phyloP scores from a whole-genome alignment of 306 rosid species.

The Purshia tridentata region DNA sequence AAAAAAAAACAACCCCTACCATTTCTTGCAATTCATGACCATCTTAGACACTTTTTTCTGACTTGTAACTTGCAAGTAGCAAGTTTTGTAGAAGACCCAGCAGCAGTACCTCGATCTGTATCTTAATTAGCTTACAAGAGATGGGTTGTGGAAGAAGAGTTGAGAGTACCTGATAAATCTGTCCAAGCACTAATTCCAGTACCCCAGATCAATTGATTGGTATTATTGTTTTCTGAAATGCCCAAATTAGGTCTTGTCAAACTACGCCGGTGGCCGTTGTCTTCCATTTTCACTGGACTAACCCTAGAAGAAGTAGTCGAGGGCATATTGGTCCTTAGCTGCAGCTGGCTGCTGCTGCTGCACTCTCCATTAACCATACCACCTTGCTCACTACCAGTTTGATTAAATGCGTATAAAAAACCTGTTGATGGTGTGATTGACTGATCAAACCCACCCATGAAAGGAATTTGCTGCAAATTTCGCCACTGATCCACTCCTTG shows the following conservation, averaged over 20 bases:
- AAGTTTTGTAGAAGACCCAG: no score
- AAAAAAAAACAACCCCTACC: no score
- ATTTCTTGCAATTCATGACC: neutral
- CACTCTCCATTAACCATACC: no score
- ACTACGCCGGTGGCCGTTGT: slow-evolving; percentile 36
- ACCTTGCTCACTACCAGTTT: no score
- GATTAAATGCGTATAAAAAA: no score
- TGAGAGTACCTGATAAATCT: slow-evolving; percentile 59
- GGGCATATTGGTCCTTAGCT: no score
- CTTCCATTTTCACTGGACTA: slow-evolving; percentile 61
- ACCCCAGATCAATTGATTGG: slow-evolving; percentile 33
- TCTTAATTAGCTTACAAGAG: slow-evolving; percentile 45
- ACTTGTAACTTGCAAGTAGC: neutral
- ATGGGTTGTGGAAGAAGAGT: slow-evolving; percentile 60
- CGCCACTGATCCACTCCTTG: slow-evolving; percentile 56
- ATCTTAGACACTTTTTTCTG: neutral
- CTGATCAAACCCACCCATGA: slow-evolving; percentile 44
- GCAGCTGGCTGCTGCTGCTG: no score
- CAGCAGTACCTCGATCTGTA: neutral
- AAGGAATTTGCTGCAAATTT: slow-evolving; percentile 54
- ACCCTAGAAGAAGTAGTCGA: slow-evolving; percentile 44
- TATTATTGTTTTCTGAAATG: slow-evolving; percentile 33
- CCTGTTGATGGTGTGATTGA: no score
- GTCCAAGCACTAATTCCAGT: slow-evolving; percentile 48
- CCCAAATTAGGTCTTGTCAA: slow-evolving; percentile 39